Evolutionary conservation across 148 eudicot species (phyloP).

Genomic region (Mesembryanthemum crystallinum): DNA sequence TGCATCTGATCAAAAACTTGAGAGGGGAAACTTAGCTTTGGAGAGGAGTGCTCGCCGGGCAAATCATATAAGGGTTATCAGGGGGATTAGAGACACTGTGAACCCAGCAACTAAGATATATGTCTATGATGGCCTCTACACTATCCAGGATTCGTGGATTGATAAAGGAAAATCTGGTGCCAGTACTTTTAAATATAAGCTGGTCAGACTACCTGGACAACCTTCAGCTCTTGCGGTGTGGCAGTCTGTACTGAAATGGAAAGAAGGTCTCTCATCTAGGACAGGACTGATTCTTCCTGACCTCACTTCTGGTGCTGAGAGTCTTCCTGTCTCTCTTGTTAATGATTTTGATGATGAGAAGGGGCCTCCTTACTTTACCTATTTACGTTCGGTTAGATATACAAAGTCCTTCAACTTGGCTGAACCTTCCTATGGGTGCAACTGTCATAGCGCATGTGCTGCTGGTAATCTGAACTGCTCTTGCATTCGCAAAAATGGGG

Average conservation of each 20-base stretch:
- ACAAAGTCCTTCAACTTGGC: constrained; percentile 44
- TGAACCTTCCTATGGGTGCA: constrained; percentile 51
- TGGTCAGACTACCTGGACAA: constrained; percentile 74
- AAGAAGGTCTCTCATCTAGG: constrained; percentile 51
- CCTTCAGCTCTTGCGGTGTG: constrained; percentile 65
- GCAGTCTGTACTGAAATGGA: constrained; percentile 90
- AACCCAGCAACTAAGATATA: constrained; percentile 51
- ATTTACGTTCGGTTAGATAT: constrained; percentile 52
- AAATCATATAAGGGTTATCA: constrained; percentile 71
- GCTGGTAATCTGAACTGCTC: constrained; percentile 70
- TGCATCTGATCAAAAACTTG: constrained; percentile 83
- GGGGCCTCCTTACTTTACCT: constrained; percentile 85
- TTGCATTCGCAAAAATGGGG: constrained; percentile 71
- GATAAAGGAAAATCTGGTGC: constrained; percentile 72
- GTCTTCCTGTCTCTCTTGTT: constrained; percentile 65
- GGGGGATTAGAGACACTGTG: constrained; percentile 62
- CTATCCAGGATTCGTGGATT: constrained; percentile 74
- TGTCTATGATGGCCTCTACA: constrained; percentile 83
- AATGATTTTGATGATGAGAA: constrained; percentile 83
- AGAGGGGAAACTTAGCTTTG: constrained; percentile 83
- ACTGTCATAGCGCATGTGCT: constrained; percentile 63
- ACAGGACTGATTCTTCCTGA: constrained; percentile 76
- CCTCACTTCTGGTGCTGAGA: constrained; percentile 79
- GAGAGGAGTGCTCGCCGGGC: constrained; percentile 76
- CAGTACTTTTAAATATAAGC: constrained; percentile 75